Evolutionary conservation across 495 filamentous ascomycete species (phyloP), one percentile per base, ranked within the genome.

Genomic region (Xylaria flabelliformis): DNA sequence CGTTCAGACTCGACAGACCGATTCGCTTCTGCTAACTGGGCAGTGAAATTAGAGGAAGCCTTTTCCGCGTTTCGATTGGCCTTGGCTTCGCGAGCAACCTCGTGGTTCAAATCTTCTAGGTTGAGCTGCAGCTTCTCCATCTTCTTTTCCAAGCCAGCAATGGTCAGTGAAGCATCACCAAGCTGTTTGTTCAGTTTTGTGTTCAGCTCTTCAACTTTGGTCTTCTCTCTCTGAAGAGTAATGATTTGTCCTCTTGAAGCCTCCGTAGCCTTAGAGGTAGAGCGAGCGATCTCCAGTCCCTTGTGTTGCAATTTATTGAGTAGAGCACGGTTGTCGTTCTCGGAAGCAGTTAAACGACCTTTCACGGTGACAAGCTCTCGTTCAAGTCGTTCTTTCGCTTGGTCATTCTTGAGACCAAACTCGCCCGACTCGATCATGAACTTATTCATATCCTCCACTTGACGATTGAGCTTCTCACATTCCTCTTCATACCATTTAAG

Each of bases 241-340:
- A 88, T 79, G 70, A 98, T 83, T 61, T 94, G 91, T n/a, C 90
- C 87, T 24, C 94, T 90, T 56, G 95, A 93, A 69, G 88, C 92
- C 69, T 99, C 96, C 67, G 88, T 93, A 36, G 93, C 96, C 69
- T 90, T 90, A 3, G 95, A 97, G 72, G 89, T 93, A 5, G 96
- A 95, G 51, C 97, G 87, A 39, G 94, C 95, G 78, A 99, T 96
- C 78, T 99, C 96, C 9, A 99, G 89, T 56, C 97, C 97, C 86
- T 99, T 99, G 76, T 98, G 95, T 74, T 99, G 96, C 13, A 99
- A 86, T 81, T 98, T 98, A 78, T 97, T 99, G 61, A 98, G 86
- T 0, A 99, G 85, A 46, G 94, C 90, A n/a, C 93, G 91, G 76
- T 98, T 98, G 82, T 98, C 96, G 76, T 98, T 98, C 76, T 99